phyloP scores from a whole-genome alignment of 129 eudicot species.

The Calendula officinalis region DNA sequence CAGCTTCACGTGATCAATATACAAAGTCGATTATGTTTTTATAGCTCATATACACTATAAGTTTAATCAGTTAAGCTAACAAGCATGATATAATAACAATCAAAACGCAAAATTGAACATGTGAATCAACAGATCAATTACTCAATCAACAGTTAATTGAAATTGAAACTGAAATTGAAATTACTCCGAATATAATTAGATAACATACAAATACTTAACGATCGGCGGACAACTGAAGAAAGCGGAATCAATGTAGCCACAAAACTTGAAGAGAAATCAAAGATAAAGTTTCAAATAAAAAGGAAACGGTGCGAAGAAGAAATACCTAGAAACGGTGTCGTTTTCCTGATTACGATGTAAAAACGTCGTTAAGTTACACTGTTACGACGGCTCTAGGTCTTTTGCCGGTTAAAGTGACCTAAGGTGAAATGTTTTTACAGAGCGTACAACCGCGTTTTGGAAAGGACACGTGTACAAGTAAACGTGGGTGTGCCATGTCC shows the following conservation, averaged over 20 bases:
- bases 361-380: slow-evolving; percentile 15
- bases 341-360: neutral
- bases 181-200: neutral
- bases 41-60: slow-evolving; percentile 6
- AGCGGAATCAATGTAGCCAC: slow-evolving; percentile 21
- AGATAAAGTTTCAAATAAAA: neutral
- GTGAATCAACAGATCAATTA: slow-evolving; percentile 14
- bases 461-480: slow-evolving; percentile 19
- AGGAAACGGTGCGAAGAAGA: slow-evolving; percentile 17
- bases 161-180: neutral
- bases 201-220: slow-evolving; percentile 22
- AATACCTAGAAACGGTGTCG: slow-evolving; percentile 27
- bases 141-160: slow-evolving; percentile 9
- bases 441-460: slow-evolving; percentile 4
- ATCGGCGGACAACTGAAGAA: slow-evolving; percentile 4
- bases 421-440: slow-evolving; percentile 13
- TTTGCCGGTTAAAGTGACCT: slow-evolving; percentile 18
- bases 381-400: neutral
- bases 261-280: slow-evolving; percentile 1
- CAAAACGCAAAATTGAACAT: slow-evolving; percentile 5
- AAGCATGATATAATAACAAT: slow-evolving; percentile 6
- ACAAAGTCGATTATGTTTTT: slow-evolving; percentile 15
- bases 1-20: slow-evolving; percentile 3
- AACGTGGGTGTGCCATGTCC: slow-evolving; percentile 8
- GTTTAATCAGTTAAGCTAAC: slow-evolving; percentile 8